Evolutionary conservation across 2,329 filamentous ascomycete genomes (phyloP).

Genomic region (Phialophora expanda): DNA sequence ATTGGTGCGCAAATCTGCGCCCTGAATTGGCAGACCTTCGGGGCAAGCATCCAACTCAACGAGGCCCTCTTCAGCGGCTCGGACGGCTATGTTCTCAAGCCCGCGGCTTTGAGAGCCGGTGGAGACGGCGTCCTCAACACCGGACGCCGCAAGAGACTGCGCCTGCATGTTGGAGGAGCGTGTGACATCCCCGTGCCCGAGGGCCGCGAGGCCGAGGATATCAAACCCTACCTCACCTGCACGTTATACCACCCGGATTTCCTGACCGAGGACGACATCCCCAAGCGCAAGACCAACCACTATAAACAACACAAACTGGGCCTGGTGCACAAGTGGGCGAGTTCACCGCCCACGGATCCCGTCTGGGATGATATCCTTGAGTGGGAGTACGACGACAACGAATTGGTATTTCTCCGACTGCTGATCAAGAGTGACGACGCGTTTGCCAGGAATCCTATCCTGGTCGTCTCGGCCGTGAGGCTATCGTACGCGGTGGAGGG

Average conservation of each 20-base stretch:
- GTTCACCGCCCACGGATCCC: slow-evolving; percentile 34
- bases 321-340: slow-evolving; percentile 31
- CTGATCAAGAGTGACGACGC: slow-evolving; percentile 39
- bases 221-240: slow-evolving; percentile 40
- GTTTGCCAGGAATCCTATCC: slow-evolving; percentile 37
- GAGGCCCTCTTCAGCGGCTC: slow-evolving; percentile 38
- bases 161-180: slow-evolving; percentile 38
- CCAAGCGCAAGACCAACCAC: slow-evolving; percentile 36
- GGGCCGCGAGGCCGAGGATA: slow-evolving; percentile 32
- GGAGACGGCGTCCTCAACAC: slow-evolving; percentile 30
- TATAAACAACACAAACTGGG: slow-evolving; percentile 39
- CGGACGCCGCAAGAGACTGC: slow-evolving; percentile 27
- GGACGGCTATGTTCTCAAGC: slow-evolving; percentile 39
- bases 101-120: slow-evolving; percentile 31
- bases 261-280: slow-evolving; percentile 22
- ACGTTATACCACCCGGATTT: slow-evolving; percentile 36
- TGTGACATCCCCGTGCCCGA: slow-evolving; percentile 34
- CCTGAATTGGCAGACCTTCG: slow-evolving; percentile 40
- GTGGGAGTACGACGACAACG: slow-evolving; percentile 39
- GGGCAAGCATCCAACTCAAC: slow-evolving; percentile 38
- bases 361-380: slow-evolving; percentile 38
- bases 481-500: slow-evolving; percentile 34
- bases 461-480: slow-evolving; percentile 36
- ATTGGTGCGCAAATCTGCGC: slow-evolving; percentile 38
- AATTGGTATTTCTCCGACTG: slow-evolving; percentile 37